Percentiles rank a stretch among this genome's conserved stretches.
Evolutionary conservation across 805 yeast genomes (phyloP).

Genomic region (Kluyveromyces aestuarii): DNA sequence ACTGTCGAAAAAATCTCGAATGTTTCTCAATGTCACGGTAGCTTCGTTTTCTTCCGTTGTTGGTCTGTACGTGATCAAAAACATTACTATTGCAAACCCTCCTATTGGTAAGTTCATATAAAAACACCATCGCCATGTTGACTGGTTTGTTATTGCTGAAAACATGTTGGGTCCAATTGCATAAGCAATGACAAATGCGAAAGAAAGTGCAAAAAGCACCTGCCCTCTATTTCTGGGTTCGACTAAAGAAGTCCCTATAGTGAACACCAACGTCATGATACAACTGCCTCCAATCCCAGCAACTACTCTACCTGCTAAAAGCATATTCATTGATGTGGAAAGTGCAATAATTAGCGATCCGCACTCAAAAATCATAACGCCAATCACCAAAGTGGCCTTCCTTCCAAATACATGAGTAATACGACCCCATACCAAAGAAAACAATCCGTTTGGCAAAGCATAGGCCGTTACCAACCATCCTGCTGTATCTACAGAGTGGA

Average conservation of each 20-base stretch:
- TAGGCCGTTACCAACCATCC: conserved; percentile 55
- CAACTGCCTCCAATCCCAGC: conserved; percentile 71
- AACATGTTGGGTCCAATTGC: conserved; percentile 59
- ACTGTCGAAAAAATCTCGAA: background rate
- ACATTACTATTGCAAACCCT: conserved; percentile 29
- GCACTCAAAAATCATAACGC: conserved; percentile 45
- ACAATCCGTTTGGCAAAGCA: conserved; percentile 43
- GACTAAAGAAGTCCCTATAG: conserved; percentile 37
- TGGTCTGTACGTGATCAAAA: conserved; percentile 14
- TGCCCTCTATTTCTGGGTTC: conserved; percentile 18
- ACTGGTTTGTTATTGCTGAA: conserved; percentile 51
- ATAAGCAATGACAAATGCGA: conserved; percentile 39
- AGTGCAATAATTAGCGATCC: conserved; percentile 57
- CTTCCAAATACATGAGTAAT: conserved; percentile 50
- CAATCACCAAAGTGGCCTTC: conserved; percentile 37
- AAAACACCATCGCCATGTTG: conserved; percentile 73
- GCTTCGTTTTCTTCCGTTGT: background rate
- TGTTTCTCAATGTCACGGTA: background rate
- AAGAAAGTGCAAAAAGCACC: conserved; percentile 16
- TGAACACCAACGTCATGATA: conserved; percentile 45
- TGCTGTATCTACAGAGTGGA: conserved; percentile 40
- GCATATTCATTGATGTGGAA: conserved; percentile 44
- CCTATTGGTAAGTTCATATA: conserved; percentile 63
- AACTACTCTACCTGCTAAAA: conserved; percentile 63
- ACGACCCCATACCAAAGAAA: conserved; percentile 51